Conservation (phyloP, 2,329 filamentous ascomycete species). For the Ophiostoma pallidulum region DNA sequence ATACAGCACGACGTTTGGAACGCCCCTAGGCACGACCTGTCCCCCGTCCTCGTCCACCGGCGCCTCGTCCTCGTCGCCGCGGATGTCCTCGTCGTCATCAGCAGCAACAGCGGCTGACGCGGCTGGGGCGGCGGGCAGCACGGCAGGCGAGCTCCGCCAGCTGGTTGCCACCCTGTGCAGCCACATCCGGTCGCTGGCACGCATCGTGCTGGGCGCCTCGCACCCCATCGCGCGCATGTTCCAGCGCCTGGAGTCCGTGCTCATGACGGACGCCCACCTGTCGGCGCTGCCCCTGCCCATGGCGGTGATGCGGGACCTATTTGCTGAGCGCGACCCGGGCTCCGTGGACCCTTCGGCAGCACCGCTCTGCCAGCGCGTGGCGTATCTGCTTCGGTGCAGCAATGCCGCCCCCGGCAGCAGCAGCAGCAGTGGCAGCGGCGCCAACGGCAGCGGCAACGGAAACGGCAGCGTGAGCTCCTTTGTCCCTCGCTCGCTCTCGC, state of each 20-base stretch:
- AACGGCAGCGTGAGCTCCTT: too few relatives aligned
- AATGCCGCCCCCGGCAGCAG: neutral
- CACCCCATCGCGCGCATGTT: slow-evolving; percentile 14
- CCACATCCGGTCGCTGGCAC: slow-evolving; percentile 11
- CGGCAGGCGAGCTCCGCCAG: slow-evolving; percentile 2
- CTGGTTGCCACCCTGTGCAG: slow-evolving; percentile 6
- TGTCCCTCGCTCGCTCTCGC: too few relatives aligned
- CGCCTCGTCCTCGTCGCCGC: too few relatives aligned
- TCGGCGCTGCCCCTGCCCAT: slow-evolving; percentile 8
- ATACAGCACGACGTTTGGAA: slow-evolving; percentile 11
- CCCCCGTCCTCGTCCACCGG: too few relatives aligned
- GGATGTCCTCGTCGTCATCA: too few relatives aligned
- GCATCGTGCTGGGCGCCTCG: slow-evolving; percentile 11
- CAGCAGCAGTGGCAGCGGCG: neutral
- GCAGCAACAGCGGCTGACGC: too few relatives aligned
- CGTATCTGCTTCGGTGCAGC: slow-evolving; percentile 1
- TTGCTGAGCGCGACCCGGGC: slow-evolving; percentile 5
- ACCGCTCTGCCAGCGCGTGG: neutral
- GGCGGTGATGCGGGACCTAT: slow-evolving; percentile 6
- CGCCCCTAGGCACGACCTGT: too few relatives aligned
- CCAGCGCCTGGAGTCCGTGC: slow-evolving; percentile 7
- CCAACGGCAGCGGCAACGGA: neutral
- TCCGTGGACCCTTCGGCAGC: neutral
- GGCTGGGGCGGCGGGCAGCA: too few relatives aligned
- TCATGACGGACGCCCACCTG: slow-evolving; percentile 10